Evolutionary conservation across 1,284 basidiomycete genomes (phyloP), one percentile per base, ranked within the genome.

Genomic region (Coniferiporia weirii): DNA sequence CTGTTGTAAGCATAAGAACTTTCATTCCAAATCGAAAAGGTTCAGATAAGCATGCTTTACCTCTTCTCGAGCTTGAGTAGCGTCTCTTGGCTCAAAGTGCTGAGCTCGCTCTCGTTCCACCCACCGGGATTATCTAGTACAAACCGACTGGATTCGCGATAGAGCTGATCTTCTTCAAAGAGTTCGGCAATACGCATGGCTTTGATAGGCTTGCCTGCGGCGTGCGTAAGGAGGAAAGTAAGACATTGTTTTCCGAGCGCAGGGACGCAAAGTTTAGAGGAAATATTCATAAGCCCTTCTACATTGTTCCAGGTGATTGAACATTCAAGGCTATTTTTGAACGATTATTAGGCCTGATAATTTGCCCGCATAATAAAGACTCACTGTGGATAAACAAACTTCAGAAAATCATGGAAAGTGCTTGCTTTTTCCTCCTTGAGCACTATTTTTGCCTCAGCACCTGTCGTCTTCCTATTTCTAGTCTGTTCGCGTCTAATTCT

Each of bases 241-340:
- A 91, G 79, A 69, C 93, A 95, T 66, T 92, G 84, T 45, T 80
- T 80, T 67, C 92, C 87, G 36, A 97, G 78, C 0, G 87, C 76
- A 0, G 90, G 85, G 6, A 94, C 89, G 65, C 89, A 89, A 59
- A 94, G 84, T 68, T 93, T 93, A 70, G 89, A 84, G 1, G 89
- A 83, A 45, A 93, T 90, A 68, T 91, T 91, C 84, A 93, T 89
- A 35, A 93, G 79, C 44, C 87, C 85, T 66, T 91, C 92, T 34
- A 93, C 93, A 69, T 95, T 95, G 65, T 92, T 91, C 93, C 93
- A 96, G 1, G 90, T 89, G 57, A 95, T 93, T 8, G 90, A 91
- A 73, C 93, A 95, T 66, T 93, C 87, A 56, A 94, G 79, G 65
- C 89, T 92, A 65, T 40, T 40, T 10, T 40, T 12, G 15, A 40